A percentile compares a stretch with the other conserved stretches of the same genome.
Evolutionary conservation across 257 asterid genomes (phyloP).

Genomic region (Penstemon newberryi): DNA sequence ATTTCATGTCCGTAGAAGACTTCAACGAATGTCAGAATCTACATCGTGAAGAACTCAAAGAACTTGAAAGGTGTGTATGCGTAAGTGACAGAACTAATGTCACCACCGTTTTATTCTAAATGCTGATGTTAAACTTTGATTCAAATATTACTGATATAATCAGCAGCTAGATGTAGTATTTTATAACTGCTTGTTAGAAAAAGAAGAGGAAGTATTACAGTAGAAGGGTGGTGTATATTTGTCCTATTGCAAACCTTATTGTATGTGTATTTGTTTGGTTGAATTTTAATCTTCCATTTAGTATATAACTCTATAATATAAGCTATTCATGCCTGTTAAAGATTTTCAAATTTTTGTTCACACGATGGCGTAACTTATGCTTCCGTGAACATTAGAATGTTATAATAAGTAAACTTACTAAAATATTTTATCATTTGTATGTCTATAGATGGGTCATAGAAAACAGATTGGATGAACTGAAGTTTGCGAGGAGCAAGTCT

Average conservation of each 20-base stretch:
- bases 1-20: slow-evolving; percentile 64
- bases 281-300: neutral
- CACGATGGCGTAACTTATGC: neutral
- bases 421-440: slow-evolving; percentile 17
- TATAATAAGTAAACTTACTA: neutral
- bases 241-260: neutral
- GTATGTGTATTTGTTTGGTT: neutral
- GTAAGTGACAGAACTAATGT: slow-evolving; percentile 9
- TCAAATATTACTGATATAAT: too few species aligned
- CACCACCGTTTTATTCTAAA: slow-evolving; percentile 8
- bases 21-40: slow-evolving; percentile 68
- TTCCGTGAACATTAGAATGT: neutral
- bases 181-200: neutral
- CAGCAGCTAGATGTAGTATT: neutral
- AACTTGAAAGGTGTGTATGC: slow-evolving; percentile 64
- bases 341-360: too few species aligned
- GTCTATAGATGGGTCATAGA: slow-evolving; percentile 71
- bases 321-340: neutral
- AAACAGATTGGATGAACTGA: slow-evolving; percentile 72
- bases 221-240: neutral
- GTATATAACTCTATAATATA: neutral
- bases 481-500: slow-evolving; percentile 78
- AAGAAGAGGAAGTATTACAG: neutral
- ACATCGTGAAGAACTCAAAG: slow-evolving; percentile 67
- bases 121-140: too few species aligned